A percentile compares a stretch with the other conserved stretches of the same genome.
phyloP scores from a whole-genome alignment of 2,329 filamentous ascomycete species.

The Rosellinia necatrix region DNA sequence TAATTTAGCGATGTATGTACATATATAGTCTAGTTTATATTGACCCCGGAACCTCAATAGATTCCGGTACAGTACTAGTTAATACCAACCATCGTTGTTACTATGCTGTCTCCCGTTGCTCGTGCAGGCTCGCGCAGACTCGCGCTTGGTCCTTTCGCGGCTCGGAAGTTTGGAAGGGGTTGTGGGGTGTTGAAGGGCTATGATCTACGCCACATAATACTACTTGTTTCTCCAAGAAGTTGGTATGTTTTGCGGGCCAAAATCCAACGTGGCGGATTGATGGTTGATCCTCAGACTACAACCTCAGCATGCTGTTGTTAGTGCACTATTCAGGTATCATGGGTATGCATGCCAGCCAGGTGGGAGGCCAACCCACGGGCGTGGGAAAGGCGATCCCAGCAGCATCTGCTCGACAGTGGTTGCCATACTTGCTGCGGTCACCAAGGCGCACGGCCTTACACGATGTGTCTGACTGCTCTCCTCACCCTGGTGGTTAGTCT shows the following conservation, averaged over 20 bases:
- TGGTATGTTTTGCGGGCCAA: background rate
- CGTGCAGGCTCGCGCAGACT: too few relatives aligned
- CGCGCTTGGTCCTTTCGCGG: slow-evolving; percentile 13
- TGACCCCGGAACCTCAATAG: too few relatives aligned
- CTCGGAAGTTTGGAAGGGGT: background rate
- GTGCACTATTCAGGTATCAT: slow-evolving; percentile 1
- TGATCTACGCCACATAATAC: too few relatives aligned
- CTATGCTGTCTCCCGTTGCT: background rate
- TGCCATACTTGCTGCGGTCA: too few relatives aligned
- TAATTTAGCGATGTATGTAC: too few relatives aligned
- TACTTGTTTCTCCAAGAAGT: too few relatives aligned
- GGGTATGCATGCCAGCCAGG: slow-evolving; percentile 5
- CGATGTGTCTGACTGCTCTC: too few relatives aligned
- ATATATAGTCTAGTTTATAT: too few relatives aligned
- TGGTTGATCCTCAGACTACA: background rate
- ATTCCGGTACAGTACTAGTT: slow-evolving; percentile 1
- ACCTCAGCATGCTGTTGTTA: background rate
- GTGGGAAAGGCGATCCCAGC: slow-evolving; percentile 10
- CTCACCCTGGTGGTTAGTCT: too few relatives aligned
- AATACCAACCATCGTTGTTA: slow-evolving; percentile 10
- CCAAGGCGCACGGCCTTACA: too few relatives aligned
- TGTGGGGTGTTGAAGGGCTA: too few relatives aligned
- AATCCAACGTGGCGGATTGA: background rate
- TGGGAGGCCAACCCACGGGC: slow-evolving; percentile 1
- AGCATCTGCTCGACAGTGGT: too few relatives aligned